Evolutionary conservation across 805 yeast species (phyloP), one percentile per base, ranked within the genome.

Genomic region (Ogataea zsoltii): DNA sequence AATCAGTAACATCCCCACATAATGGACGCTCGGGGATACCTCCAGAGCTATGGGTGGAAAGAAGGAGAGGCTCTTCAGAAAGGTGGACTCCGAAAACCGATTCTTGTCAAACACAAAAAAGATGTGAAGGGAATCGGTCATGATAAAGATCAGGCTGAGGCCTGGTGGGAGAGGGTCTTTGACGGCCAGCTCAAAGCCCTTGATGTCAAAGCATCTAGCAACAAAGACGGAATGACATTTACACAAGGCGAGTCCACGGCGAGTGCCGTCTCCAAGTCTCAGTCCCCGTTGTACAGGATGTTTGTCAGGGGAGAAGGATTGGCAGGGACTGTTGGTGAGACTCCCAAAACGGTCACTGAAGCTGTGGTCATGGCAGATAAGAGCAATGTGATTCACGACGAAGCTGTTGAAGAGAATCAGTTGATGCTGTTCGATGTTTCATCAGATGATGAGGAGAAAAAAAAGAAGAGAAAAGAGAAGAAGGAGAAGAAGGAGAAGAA

Each of bases 91-190:
- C 81, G 76, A 56, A 88, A 82, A 55, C 98, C 99, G 0, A 81
- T 92, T 33, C 66, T 92, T 50, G 97, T 94, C 44, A 85, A 85
- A 54, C 97, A 92, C 60, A 90, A 94, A 67, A 83, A 82, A 55
- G 97, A 92, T 60, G 83, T 82, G 46, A 90, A 89, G 61, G 99
- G 99, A 9, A 73, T 92, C 19, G 99, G 99, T 0, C 84, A 85
- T 60, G 82, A 79, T 19, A 69, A 72, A 38, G 83, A 81, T 41
- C 94, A 88, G 54, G 78, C 83, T 13, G 96, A 88, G 53, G 85
- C 88, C 37, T 92, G 99, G 99, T 92, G 99, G 99, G 99, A 92
- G 55, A 76, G 88, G 52, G 72, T 92, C 36, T 94, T 94, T 69
- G 97, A 92, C 65, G 97, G 97, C 1, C 97, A 90, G 54, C 74